Evolutionary conservation across 768 basidiomycete genomes (phyloP), one percentile per base, ranked within the genome.

Genomic region (Boletus subparvulus): DNA sequence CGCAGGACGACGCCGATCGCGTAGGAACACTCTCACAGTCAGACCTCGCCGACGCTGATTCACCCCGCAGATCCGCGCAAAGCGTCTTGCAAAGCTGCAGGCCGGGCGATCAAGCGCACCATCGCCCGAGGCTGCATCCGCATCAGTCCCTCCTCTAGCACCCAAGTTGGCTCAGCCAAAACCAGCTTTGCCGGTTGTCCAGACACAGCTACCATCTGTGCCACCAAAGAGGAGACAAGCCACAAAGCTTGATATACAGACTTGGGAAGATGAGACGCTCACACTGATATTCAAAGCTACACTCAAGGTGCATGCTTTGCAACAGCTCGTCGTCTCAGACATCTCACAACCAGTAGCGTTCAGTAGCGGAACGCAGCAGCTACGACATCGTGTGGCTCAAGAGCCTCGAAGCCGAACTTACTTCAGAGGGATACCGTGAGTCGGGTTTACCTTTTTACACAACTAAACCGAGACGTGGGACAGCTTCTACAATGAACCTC

Each of bases 381-480:
- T 88, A 86, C 75, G 80, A 86, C 52, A 71, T 86, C 41, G 88
- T 91, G 26, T 96, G 92, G 92, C 81, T 98, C 58, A 94, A 94
- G 73, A 71, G 77, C 35, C 75, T 96, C 26, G 82, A 82, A 21
- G 69, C 75, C 8, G 95, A 98, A 63, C 69, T 96, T 26, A 73
- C 74, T 37, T 75, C 82, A 24, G 91, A 93, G 62, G 78, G 76
- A 36, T 67, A 75, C 48, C 55, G 85, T 84, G 62, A 24, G 58
- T 48, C 30, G 5, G 11, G 12, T 46, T 7, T 30, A 26, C 33
- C 10, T 28, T 39, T 50, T 50, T 10, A 33, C 16, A 3, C 36
- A 16, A 46, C 55, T 30, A 40, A 35, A 42, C 39, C n/a, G 42
- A 53, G n/a, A 42, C 47, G 36, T 59, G 61, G 56, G 59, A 37